A percentile compares a stretch with the other conserved stretches of the same genome.
These are phyloP conservation scores for Suillus fuscotomentosus DNA, from an alignment of 768 basidiomycete species.

Conservation along the genomic window DNA sequence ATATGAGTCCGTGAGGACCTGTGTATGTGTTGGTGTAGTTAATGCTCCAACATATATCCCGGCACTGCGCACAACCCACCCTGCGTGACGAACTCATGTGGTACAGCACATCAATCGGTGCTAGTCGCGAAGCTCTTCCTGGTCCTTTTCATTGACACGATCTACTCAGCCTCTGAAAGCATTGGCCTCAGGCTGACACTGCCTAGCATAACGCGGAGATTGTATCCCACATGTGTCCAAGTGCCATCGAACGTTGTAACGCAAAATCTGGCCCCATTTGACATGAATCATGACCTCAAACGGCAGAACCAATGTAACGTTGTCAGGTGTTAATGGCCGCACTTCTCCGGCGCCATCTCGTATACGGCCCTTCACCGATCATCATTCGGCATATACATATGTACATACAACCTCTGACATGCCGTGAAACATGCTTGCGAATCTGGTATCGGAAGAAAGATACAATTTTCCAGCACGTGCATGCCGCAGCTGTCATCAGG, in stretches of 20 bases:
- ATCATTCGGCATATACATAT: neutral
- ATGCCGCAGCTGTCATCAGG: neutral
- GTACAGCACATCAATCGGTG: neutral
- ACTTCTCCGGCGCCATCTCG: neutral
- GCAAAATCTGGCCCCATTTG: neutral
- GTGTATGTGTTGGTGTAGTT: neutral
- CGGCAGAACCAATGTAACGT: neutral
- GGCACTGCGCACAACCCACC: neutral
- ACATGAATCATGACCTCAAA: neutral
- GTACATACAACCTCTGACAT: neutral
- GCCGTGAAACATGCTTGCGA: neutral
- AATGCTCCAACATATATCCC: neutral
- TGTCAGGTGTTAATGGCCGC: neutral
- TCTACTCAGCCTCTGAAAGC: neutral
- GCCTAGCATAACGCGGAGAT: neutral
- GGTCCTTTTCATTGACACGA: neutral
- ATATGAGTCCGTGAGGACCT: neutral
- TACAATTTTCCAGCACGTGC: neutral
- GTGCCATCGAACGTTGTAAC: neutral
- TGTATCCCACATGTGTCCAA: neutral
- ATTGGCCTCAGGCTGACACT: neutral
- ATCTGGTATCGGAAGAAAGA: neutral
- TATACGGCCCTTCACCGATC: neutral
- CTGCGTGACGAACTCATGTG: neutral
- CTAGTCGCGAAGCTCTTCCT: neutral